phyloP scores from a whole-genome alignment of 495 filamentous ascomycete genomes.

The Daldinia grandis region DNA sequence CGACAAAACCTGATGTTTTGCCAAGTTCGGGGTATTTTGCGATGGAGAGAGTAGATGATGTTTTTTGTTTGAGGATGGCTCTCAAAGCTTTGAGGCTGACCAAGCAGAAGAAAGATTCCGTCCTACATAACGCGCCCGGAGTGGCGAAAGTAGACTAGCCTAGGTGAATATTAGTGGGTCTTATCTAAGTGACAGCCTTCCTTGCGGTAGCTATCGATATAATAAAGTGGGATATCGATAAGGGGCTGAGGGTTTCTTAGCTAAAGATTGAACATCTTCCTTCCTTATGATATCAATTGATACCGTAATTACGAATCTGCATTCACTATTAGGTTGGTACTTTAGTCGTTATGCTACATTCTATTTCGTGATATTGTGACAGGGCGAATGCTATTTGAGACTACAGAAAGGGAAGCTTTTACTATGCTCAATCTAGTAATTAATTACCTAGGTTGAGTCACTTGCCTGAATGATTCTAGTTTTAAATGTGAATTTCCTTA shows the following conservation, averaged over 20 bases:
- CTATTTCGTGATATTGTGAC: too few relatives aligned
- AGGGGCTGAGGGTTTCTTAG: background rate
- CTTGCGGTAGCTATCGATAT: background rate
- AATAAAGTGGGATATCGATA: background rate
- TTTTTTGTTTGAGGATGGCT: slow-evolving; percentile 29
- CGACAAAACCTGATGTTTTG: slow-evolving; percentile 17
- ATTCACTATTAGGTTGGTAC: too few relatives aligned
- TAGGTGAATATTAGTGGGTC: background rate
- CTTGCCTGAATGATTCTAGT: too few relatives aligned
- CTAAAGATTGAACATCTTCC: too few relatives aligned
- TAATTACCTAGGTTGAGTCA: too few relatives aligned
- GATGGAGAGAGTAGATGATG: slow-evolving; percentile 19
- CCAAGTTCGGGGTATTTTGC: slow-evolving; percentile 1
- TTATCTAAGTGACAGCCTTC: background rate
- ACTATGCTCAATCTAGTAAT: too few relatives aligned
- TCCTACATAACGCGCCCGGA: background rate
- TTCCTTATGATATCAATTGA: background rate
- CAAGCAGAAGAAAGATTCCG: slow-evolving; percentile 28
- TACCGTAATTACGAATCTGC: background rate
- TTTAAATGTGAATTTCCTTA: background rate
- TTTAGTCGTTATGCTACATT: too few relatives aligned
- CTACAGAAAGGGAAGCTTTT: too few relatives aligned
- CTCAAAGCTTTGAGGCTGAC: slow-evolving; percentile 30
- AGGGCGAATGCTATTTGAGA: too few relatives aligned
- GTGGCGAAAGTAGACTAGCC: slow-evolving; percentile 26